Percentiles rank a stretch among this genome's conserved stretches.
Conservation (phyloP, 2,329 filamentous ascomycete species). For the Fusarium setosum region DNA sequence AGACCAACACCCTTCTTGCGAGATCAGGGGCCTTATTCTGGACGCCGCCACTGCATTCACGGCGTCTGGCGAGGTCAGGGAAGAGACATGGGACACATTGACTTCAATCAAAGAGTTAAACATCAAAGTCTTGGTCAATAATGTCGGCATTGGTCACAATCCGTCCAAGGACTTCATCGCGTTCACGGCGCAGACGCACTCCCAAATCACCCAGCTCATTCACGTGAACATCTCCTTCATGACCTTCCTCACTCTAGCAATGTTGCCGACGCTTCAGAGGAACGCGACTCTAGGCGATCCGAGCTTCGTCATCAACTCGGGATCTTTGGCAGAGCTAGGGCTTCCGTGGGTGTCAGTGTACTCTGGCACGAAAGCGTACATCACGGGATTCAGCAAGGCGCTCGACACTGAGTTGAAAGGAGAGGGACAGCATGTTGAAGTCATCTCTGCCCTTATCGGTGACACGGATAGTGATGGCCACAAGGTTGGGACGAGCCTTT, state of each 20-base stretch:
- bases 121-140: conserved; percentile 1
- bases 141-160: conserved; percentile 1
- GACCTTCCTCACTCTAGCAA: neutral
- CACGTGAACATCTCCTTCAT: conserved; percentile 8
- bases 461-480: conserved; percentile 4
- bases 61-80: neutral
- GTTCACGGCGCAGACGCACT: neutral
- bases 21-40: neutral
- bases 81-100: neutral
- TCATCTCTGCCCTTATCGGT: conserved; percentile 1
- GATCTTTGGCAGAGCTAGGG: conserved; percentile 4
- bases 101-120: neutral
- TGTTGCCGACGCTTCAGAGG: neutral
- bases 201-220: conserved; percentile 1
- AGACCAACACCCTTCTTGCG: neutral
- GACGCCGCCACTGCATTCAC: conserved; percentile 2
- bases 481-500: conserved; percentile 3
- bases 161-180: neutral
- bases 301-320: conserved; percentile 6
- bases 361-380: conserved; percentile 5
- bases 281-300: neutral
- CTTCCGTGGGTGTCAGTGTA: conserved; percentile 7
- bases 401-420: neutral
- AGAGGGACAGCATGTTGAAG: conserved; percentile 1
- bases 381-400: conserved; percentile 4